Evolutionary conservation across 208 protist genomes (phyloP).

Genomic region (Phytomonas sp.): DNA sequence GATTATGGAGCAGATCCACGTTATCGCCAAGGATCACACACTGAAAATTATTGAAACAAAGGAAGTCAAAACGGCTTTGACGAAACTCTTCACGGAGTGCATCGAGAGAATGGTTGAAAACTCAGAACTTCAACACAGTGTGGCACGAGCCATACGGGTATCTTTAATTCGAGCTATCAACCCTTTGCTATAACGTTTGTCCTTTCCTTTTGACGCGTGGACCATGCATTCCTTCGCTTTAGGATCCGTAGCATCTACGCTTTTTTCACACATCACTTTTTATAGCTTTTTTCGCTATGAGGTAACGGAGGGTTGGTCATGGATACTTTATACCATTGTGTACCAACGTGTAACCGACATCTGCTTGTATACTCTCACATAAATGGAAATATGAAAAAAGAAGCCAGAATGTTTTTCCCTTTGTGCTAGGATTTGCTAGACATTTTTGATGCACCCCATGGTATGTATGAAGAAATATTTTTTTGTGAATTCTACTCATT

Average conservation of each 20-base stretch:
- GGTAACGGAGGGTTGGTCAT: neutral
- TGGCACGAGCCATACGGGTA: conserved; percentile 47
- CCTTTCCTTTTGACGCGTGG: neutral
- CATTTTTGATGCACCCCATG: neutral
- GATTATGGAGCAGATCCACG: conserved; percentile 76
- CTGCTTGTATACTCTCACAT: neutral
- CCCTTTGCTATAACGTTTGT: conserved; percentile 18
- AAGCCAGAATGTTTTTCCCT: neutral
- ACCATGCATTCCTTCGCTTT: neutral
- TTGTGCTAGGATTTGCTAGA: neutral
- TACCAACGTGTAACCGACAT: neutral
- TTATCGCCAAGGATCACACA: conserved; percentile 69
- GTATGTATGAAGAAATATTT: too few relatives aligned
- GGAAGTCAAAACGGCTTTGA: conserved; percentile 41
- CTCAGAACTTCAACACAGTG: conserved; percentile 51
- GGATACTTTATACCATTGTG: neutral
- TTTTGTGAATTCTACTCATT: too few relatives aligned
- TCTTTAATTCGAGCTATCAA: conserved; percentile 36
- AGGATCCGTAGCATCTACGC: neutral
- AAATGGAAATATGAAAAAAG: neutral
- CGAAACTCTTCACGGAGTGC: conserved; percentile 48
- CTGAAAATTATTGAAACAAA: conserved; percentile 48
- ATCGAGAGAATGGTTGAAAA: conserved; percentile 38
- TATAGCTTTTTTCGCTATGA: too few relatives aligned
- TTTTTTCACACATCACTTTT: neutral